Evolutionary conservation across 202 grass and related monocot species (phyloP), one percentile per base, ranked within the genome.

Genomic region (Dendrocalamus latiflorus): DNA sequence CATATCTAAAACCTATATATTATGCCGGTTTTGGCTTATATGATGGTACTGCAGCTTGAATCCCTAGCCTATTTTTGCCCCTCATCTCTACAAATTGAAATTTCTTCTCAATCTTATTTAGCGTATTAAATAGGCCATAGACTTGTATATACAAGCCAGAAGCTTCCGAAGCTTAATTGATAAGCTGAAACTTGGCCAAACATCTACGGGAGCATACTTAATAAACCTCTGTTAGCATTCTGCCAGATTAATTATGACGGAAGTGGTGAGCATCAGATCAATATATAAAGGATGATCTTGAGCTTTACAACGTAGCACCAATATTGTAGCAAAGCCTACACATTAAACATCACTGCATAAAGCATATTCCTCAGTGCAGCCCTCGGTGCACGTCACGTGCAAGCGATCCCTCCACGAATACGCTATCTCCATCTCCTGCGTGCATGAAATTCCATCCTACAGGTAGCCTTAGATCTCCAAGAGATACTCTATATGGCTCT

Each of bases 381-480:
- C n/a, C n/a, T n/a, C n/a, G n/a, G n/a, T n/a, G n/a, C n/a, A n/a
- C 65, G 65, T 64, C 83, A 85, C 75, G 75, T 72, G 83, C 56
- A 60, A 20, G 38, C 28, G 8, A 22, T 45, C 26, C 54, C 6
- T 36, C 26, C 9, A 21, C 26, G 26, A 37, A 39, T 20, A 54
- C 45, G 12, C 28, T 39, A n/a, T n/a, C n/a, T n/a, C n/a, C n/a
- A n/a, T n/a, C n/a, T n/a, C n/a, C n/a, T n/a, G n/a, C n/a, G n/a
- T n/a, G n/a, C n/a, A n/a, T n/a, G n/a, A n/a, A n/a, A n/a, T n/a
- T n/a, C n/a, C n/a, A n/a, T n/a, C n/a, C n/a, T n/a, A n/a, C n/a
- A n/a, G n/a, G n/a, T n/a, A n/a, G n/a, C n/a, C n/a, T n/a, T n/a
- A n/a, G n/a, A n/a, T n/a, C n/a, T n/a, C n/a, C n/a, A n/a, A n/a